Conservation (phyloP, 495 filamentous ascomycete genomes). For the Penicillium desertorum region DNA sequence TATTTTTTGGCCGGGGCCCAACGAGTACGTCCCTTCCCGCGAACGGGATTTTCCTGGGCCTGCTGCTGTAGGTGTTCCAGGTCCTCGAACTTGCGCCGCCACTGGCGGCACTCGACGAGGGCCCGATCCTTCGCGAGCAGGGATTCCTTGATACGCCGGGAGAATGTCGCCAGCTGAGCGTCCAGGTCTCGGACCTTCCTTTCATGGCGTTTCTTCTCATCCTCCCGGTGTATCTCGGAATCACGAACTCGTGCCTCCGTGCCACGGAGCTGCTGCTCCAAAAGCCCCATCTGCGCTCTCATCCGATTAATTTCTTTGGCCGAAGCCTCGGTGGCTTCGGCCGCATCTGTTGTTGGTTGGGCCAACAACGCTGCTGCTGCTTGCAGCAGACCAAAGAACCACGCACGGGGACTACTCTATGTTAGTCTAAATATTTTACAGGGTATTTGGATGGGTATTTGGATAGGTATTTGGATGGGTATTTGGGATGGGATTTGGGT, state of each 20-base stretch:
- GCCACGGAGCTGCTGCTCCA: slow-evolving; percentile 2
- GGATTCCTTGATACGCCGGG: not conserved
- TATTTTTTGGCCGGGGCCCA: not conserved
- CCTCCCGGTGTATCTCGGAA: not conserved
- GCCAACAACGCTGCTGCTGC: not conserved
- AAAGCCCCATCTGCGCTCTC: not conserved
- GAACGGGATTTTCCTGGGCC: not conserved
- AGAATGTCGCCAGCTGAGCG: not conserved
- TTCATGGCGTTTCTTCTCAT: not conserved
- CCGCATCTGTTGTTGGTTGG: too few species aligned
- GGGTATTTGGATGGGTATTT: not conserved
- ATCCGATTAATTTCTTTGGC: not conserved
- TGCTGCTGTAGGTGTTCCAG: not conserved
- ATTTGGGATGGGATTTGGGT: too few species aligned
- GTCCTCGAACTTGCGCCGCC: slow-evolving; percentile 1
- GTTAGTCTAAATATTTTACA: not conserved
- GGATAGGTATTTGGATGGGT: not conserved
- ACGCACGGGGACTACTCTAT: not conserved
- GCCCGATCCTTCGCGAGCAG: not conserved
- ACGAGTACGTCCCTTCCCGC: not conserved
- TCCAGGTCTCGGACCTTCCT: not conserved
- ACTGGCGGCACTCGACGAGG: not conserved
- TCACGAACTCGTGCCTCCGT: not conserved
- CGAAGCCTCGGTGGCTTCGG: not conserved
- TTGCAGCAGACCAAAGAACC: not conserved